phyloP scores from a whole-genome alignment of 192 early-diverging fungal genomes.

The Backusella parvicylindrica region DNA sequence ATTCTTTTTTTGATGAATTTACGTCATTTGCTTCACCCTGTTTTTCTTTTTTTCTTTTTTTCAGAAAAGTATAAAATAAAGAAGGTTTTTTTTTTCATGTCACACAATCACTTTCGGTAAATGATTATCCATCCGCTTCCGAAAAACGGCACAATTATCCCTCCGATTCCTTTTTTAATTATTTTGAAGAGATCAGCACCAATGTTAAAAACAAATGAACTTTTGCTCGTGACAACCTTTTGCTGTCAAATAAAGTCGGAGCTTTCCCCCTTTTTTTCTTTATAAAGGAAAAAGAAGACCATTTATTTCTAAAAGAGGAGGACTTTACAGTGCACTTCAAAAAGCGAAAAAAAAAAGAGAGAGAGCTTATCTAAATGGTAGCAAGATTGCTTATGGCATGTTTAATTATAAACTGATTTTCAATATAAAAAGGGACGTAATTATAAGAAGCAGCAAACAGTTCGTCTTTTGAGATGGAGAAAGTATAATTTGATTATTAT shows the following conservation, averaged over 20 bases:
- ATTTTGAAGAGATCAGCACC: background rate
- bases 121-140: background rate
- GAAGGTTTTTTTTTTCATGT: background rate
- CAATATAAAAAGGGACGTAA: background rate
- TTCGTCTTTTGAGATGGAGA: background rate
- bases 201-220: background rate
- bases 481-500: background rate
- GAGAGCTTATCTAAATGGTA: too few species aligned
- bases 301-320: background rate
- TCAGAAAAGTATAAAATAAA: background rate
- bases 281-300: background rate
- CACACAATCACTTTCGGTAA: background rate
- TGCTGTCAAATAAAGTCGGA: background rate
- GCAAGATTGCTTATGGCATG: too few species aligned
- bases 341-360: too few species aligned
- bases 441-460: background rate
- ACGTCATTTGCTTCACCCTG: background rate
- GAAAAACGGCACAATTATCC: background rate
- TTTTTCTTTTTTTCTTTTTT: background rate
- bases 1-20: background rate
- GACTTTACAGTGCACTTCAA: too few species aligned
- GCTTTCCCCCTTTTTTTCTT: background rate
- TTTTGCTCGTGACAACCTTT: background rate
- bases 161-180: background rate
- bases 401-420: background rate